Evolutionary conservation across 108 stramenopile genomes (phyloP).

Genomic region (Thalassiosira profunda): DNA sequence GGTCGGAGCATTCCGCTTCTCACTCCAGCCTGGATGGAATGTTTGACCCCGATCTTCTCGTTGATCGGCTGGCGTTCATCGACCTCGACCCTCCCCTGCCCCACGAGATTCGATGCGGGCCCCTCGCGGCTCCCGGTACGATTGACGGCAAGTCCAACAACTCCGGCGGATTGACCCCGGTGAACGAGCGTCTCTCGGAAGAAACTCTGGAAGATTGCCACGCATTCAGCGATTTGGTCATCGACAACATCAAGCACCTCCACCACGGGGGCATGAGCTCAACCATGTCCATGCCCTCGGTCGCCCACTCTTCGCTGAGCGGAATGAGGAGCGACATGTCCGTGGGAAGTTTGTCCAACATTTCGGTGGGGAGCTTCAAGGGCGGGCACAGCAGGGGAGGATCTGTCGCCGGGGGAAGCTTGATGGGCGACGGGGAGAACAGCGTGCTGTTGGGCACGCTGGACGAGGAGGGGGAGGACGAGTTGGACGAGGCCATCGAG

Average conservation of each 20-base stretch:
- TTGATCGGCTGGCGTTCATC: slow-evolving; percentile 41
- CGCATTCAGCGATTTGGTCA: slow-evolving; percentile 50
- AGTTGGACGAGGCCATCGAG: slow-evolving; percentile 18
- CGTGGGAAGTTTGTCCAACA: slow-evolving; percentile 14
- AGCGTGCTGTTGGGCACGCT: slow-evolving; percentile 38
- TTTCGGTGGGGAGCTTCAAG: slow-evolving; percentile 42
- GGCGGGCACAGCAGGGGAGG: slow-evolving; percentile 30
- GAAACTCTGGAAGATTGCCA: slow-evolving; percentile 57
- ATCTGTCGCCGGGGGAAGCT: slow-evolving; percentile 40
- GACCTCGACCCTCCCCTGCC: slow-evolving; percentile 51
- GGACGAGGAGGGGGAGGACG: slow-evolving; percentile 53
- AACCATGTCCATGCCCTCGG: slow-evolving; percentile 27
- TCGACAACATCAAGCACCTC: not conserved
- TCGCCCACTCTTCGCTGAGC: slow-evolving; percentile 39
- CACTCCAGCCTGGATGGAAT: slow-evolving; percentile 23
- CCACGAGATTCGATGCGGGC: slow-evolving; percentile 50
- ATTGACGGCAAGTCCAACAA: slow-evolving; percentile 26
- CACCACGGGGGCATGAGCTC: slow-evolving; percentile 9
- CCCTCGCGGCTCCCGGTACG: slow-evolving; percentile 16
- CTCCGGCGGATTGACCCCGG: slow-evolving; percentile 38
- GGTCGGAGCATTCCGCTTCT: not conserved
- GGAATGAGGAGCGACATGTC: slow-evolving; percentile 21
- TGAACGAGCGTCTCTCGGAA: slow-evolving; percentile 50
- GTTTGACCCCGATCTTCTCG: slow-evolving; percentile 37
- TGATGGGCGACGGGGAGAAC: slow-evolving; percentile 31